phyloP scores from a whole-genome alignment of 768 basidiomycete species.

The Agaricus bisporus region DNA sequence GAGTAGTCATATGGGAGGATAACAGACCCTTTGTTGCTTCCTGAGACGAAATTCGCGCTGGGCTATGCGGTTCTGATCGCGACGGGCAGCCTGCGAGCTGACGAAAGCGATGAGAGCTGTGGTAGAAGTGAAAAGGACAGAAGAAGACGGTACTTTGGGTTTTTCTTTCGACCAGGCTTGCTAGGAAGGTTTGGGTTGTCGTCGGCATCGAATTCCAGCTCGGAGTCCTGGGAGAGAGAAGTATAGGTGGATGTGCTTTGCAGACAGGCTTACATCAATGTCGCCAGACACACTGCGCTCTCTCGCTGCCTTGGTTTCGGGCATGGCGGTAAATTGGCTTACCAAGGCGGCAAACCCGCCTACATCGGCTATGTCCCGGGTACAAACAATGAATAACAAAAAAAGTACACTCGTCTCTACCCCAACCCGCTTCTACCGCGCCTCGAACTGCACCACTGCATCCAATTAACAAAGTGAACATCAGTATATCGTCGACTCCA shows the following conservation, averaged over 20 bases:
- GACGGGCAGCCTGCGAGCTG: conserved; percentile 82
- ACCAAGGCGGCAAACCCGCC: conserved; percentile 23
- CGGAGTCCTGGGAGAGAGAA: conserved; percentile 17
- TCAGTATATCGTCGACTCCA: conserved; percentile 11
- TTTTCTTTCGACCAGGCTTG: conserved; percentile 83
- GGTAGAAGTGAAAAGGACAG: conserved; percentile 1
- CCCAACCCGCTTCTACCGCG: conserved; percentile 42
- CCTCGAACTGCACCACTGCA: conserved; percentile 81
- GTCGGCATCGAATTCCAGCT: conserved; percentile 46
- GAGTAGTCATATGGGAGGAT: neutral
- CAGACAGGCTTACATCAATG: conserved; percentile 35
- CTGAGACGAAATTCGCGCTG: conserved; percentile 89
- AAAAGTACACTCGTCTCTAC: neutral
- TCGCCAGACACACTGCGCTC: conserved; percentile 66
- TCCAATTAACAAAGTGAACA: conserved; percentile 11
- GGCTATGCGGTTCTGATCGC: conserved; percentile 89
- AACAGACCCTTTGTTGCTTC: conserved; percentile 77
- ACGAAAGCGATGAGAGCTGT: conserved; percentile 13
- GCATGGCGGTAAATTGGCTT: conserved; percentile 47
- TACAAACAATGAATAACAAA: conserved; percentile 16
- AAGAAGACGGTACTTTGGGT: conserved; percentile 60
- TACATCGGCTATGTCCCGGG: neutral
- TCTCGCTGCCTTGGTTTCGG: conserved; percentile 38
- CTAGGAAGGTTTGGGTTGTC: conserved; percentile 36
- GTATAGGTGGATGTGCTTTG: neutral